A percentile compares a stretch with the other conserved stretches of the same genome.
Evolutionary conservation across 805 yeast species (phyloP).

Genomic region (Candida insectalens): DNA sequence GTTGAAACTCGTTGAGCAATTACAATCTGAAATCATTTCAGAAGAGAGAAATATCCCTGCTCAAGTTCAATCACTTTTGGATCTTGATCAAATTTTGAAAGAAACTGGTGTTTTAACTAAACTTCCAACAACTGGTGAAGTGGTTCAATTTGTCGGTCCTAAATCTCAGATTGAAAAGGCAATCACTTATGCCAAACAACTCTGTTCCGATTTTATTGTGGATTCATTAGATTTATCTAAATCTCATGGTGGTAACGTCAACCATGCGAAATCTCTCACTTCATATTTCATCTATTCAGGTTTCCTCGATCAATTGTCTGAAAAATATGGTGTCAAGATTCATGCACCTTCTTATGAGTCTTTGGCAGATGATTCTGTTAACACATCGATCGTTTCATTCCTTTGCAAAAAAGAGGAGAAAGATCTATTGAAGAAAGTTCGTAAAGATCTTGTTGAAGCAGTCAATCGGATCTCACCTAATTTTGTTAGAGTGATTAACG

Average conservation of each 20-base stretch:
- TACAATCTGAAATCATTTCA: conserved; percentile 35
- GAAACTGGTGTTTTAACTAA: conserved; percentile 48
- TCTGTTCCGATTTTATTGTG: conserved; percentile 49
- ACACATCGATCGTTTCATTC: conserved; percentile 52
- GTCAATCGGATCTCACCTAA: conserved; percentile 71
- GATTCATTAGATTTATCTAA: conserved; percentile 73
- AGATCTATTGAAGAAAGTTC: conserved; percentile 47
- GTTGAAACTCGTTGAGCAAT: conserved; percentile 31
- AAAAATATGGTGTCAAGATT: conserved; percentile 32
- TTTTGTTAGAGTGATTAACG: conserved; percentile 45
- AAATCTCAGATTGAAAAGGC: conserved; percentile 48
- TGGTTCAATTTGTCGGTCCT: conserved; percentile 58
- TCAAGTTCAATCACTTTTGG: conserved; percentile 60
- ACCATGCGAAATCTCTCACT: conserved; percentile 71
- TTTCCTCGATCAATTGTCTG: conserved; percentile 35
- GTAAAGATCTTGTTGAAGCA: conserved; percentile 58
- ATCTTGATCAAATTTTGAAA: conserved; percentile 40
- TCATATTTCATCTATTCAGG: conserved; percentile 51
- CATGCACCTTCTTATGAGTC: conserved; percentile 35
- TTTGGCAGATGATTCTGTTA: conserved; percentile 29
- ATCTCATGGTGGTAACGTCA: conserved; percentile 75
- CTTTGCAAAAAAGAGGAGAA: conserved; percentile 37
- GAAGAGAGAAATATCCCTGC: conserved; percentile 59
- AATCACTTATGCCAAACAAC: conserved; percentile 45
- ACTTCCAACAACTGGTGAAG: conserved; percentile 38